Percentiles rank a stretch among this genome's conserved stretches.
phyloP scores from a whole-genome alignment of 2,329 filamentous ascomycete genomes.

The Cladosporium sp. region DNA sequence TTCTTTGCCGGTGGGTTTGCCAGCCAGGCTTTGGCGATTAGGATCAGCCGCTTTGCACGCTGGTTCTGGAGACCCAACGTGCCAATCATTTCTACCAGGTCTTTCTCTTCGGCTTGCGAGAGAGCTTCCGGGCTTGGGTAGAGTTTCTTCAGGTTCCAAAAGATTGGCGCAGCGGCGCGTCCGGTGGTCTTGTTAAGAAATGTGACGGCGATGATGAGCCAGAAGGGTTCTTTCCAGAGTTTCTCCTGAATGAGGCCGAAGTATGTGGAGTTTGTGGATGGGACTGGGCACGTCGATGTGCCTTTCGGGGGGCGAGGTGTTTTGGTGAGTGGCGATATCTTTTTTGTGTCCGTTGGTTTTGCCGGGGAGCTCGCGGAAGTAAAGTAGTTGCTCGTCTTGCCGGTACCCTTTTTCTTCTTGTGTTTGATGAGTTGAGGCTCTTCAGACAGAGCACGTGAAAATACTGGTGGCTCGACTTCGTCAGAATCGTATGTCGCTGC shows the following conservation, averaged over 20 bases:
- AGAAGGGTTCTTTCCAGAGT: conserved; percentile 72
- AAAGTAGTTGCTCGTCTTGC: conserved; percentile 31
- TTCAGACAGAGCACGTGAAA: background rate
- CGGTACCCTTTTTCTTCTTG: conserved; percentile 26
- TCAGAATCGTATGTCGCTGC: background rate
- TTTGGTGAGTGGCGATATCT: conserved; percentile 28
- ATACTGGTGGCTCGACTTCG: background rate
- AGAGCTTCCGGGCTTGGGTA: conserved; percentile 69
- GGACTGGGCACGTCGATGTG: conserved; percentile 59
- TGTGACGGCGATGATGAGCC: conserved; percentile 76
- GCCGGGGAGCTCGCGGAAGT: conserved; percentile 16
- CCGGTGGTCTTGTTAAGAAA: conserved; percentile 83
- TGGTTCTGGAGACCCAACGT: conserved; percentile 70
- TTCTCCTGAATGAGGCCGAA: conserved; percentile 87
- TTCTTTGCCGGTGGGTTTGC: conserved; percentile 60
- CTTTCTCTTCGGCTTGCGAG: conserved; percentile 55
- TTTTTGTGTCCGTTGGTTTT: conserved; percentile 17
- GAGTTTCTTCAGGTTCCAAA: conserved; percentile 64
- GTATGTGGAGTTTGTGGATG: conserved; percentile 58
- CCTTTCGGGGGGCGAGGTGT: conserved; percentile 31
- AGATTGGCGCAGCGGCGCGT: conserved; percentile 70
- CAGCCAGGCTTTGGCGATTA: conserved; percentile 69
- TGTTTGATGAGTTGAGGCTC: background rate
- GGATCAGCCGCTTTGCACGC: conserved; percentile 67
- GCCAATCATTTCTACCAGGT: conserved; percentile 63